Conservation (phyloP, 176 grass and related monocot species). For the Raddia guianensis region DNA sequence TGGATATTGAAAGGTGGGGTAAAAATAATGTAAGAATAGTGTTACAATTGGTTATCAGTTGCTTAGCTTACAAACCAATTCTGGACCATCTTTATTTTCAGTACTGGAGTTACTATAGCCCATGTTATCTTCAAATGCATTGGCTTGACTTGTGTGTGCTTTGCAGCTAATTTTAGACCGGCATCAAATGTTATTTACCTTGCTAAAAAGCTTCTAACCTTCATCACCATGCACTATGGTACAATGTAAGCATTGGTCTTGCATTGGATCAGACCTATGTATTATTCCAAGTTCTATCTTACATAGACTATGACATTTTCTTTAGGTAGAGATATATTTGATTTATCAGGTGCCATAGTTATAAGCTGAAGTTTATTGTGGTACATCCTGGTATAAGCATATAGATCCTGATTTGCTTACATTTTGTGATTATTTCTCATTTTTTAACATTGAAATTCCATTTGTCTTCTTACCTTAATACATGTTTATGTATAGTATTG, state of each 20-base stretch:
- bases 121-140: slow-evolving; percentile 4
- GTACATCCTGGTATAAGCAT: not conserved
- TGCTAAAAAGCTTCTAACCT: not conserved
- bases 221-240: not conserved
- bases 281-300: not conserved
- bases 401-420: not conserved
- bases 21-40: not conserved
- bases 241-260: not conserved
- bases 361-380: not conserved
- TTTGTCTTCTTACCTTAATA: not conserved
- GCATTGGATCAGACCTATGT: not conserved
- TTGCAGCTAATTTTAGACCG: slow-evolving; percentile 10
- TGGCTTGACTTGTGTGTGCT: not conserved
- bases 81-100: slow-evolving; percentile 2
- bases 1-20: not conserved
- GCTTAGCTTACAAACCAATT: slow-evolving; percentile 7
- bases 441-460: not conserved
- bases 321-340: not conserved
- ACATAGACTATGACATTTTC: slow-evolving; percentile 10
- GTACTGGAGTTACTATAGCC: slow-evolving; percentile 1
- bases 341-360: slow-evolving; percentile 3
- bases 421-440: slow-evolving; percentile 15
- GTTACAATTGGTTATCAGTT: slow-evolving; percentile 7
- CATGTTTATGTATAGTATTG: not conserved
- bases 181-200: slow-evolving; percentile 3